Evolutionary conservation across 1,284 basidiomycete genomes (phyloP), one percentile per base, ranked within the genome.

Genomic region (Ceraceosorus guamensis): DNA sequence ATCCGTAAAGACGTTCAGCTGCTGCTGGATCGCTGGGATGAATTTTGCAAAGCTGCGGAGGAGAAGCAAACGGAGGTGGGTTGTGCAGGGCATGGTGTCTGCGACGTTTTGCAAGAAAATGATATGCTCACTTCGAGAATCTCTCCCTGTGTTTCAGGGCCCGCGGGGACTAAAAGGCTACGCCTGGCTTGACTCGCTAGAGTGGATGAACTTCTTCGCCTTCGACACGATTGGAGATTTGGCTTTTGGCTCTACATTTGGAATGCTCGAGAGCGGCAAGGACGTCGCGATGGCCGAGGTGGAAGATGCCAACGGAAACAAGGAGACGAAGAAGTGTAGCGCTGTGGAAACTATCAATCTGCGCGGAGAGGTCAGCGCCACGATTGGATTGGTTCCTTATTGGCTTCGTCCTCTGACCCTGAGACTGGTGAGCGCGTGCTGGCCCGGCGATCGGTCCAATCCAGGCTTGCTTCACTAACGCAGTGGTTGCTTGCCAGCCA

Each of bases 331-430:
- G 35, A 79, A 85, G 69, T 84, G 90, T 53, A 87, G 88, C 2
- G 91, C 89, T 10, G 85, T 92, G 47, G 79, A 87, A 71, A 89
- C 92, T 62, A 82, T 95, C 55, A 92, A 93, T 76, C 86, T 87
- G 58, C 86, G 91, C 24, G 91, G 91, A 55, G 89, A 91, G 73
- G 91, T 82, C 76, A 87, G 86, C 2, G 87, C 88, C 48, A 85
- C 88, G 0, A 84, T 91, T 79, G 91, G 90, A 41, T 83, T 84
- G 10, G 79, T 91, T 16, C 87, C 89, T 0, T 80, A 83, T 0
- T 84, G 81, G 79, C 55, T 68, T 24, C 62, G 70, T 2, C 66
- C 64, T 10, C 66, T 62, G 46, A 50, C 63, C 48, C 24, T 67
- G 52, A 41, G n/a, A n/a, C 37, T 8, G 8, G 37, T 41, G 37